Evolutionary conservation across 2,329 filamentous ascomycete genomes (phyloP).

Genomic region (Mollisiaceae sp.): DNA sequence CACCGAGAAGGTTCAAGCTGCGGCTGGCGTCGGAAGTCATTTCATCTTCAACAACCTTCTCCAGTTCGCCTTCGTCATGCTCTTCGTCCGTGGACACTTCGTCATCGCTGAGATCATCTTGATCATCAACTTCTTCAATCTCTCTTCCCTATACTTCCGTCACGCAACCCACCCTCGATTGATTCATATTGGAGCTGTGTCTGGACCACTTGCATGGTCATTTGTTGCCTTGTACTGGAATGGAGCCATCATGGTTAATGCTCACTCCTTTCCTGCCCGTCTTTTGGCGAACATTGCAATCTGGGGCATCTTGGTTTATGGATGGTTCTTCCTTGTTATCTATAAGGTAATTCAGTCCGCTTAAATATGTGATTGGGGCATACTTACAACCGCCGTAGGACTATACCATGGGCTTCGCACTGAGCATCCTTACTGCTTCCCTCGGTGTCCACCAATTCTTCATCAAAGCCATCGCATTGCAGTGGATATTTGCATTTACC

Average conservation of each 20-base stretch:
- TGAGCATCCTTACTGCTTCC: slow-evolving; percentile 74
- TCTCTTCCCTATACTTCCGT: slow-evolving; percentile 79
- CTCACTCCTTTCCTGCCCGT: slow-evolving; percentile 68
- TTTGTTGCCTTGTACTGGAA: slow-evolving; percentile 90
- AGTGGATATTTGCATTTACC: slow-evolving; percentile 91
- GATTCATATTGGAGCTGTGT: slow-evolving; percentile 77
- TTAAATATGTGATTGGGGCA: no score
- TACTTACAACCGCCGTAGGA: slow-evolving; percentile 50
- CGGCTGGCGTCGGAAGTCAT: slow-evolving; percentile 79
- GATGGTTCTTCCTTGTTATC: slow-evolving; percentile 73
- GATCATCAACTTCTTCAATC: slow-evolving; percentile 81
- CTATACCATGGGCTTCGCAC: slow-evolving; percentile 78
- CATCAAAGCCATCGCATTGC: slow-evolving; percentile 74
- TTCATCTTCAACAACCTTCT: slow-evolving; percentile 88
- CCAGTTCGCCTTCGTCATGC: slow-evolving; percentile 79
- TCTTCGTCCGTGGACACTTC: slow-evolving; percentile 80
- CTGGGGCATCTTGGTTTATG: slow-evolving; percentile 81
- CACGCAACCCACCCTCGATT: slow-evolving; percentile 73
- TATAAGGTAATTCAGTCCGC: slow-evolving; percentile 62
- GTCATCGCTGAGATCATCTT: slow-evolving; percentile 77
- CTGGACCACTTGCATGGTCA: slow-evolving; percentile 83
- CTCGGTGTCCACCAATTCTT: slow-evolving; percentile 80
- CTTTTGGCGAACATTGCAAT: slow-evolving; percentile 88
- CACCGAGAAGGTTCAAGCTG: slow-evolving; percentile 65
- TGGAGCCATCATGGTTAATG: slow-evolving; percentile 80